Percentiles rank a stretch among this genome's conserved stretches.
Conservation (phyloP, 768 basidiomycete genomes). For the Fomitopsis serialis region DNA sequence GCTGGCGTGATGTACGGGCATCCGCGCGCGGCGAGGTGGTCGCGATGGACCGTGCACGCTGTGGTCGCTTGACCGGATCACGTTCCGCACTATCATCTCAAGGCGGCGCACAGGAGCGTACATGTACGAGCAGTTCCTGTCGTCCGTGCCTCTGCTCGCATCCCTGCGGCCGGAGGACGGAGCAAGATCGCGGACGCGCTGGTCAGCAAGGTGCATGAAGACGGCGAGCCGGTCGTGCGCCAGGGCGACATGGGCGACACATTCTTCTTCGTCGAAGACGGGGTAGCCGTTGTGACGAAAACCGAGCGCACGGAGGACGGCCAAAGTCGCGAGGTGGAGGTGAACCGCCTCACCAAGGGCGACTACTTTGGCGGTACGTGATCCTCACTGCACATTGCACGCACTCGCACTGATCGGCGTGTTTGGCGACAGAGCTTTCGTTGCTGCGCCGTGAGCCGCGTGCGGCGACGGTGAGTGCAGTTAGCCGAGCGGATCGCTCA, state of each 20-base stretch:
- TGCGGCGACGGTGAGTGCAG: conserved; percentile 93
- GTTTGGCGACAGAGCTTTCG: conserved; percentile 66
- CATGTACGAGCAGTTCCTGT: conserved; percentile 95
- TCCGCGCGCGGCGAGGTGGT: conserved; percentile 93
- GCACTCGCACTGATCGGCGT: conserved; percentile 3
- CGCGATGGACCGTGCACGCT: conserved; percentile 78
- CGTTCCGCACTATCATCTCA: conserved; percentile 97
- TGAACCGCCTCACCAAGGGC: conserved; percentile 78
- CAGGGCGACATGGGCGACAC: conserved; percentile 96
- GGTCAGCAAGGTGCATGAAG: conserved; percentile 71
- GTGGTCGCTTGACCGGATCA: conserved; percentile 96
- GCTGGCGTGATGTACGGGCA: conserved; percentile 98
- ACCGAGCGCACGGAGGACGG: conserved; percentile 53
- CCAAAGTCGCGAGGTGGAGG: conserved; percentile 55
- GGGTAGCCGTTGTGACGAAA: conserved; percentile 85
- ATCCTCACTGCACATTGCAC: neutral
- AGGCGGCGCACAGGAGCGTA: conserved; percentile 82
- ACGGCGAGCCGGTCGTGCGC: conserved; percentile 83
- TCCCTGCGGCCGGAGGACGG: conserved; percentile 78
- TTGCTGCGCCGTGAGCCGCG: conserved; percentile 84
- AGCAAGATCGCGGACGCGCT: conserved; percentile 98
- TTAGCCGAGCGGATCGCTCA: conserved; percentile 41
- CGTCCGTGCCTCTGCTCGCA: conserved; percentile 82
- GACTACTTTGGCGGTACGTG: conserved; percentile 95
- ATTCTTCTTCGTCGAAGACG: conserved; percentile 97